Percentiles rank a stretch among this genome's conserved stretches.
These are phyloP conservation scores for Aspergillus caelatus DNA, from an alignment of 2,329 filamentous ascomycete species.

Conservation along the genomic window DNA sequence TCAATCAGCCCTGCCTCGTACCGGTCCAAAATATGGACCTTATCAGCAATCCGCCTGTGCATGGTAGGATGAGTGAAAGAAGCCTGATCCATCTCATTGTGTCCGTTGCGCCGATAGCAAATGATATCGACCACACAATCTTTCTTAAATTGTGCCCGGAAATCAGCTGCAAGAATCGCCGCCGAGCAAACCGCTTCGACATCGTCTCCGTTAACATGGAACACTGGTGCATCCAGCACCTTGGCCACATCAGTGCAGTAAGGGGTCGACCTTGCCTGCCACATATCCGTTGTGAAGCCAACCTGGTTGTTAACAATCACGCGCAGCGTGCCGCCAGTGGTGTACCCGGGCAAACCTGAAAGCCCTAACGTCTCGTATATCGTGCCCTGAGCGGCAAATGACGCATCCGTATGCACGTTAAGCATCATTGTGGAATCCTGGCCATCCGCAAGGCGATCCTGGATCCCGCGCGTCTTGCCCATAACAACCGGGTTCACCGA, in stretches of 20 bases:
- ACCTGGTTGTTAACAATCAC: slow-evolving; percentile 99
- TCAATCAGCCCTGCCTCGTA: slow-evolving; percentile 89
- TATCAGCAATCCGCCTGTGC: slow-evolving; percentile 96
- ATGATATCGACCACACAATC: slow-evolving; percentile 98
- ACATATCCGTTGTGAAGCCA: slow-evolving; percentile 97
- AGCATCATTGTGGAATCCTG: slow-evolving; percentile 90
- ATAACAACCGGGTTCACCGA: slow-evolving; percentile 97
- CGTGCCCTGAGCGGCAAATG: slow-evolving; percentile 93
- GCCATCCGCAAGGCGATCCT: slow-evolving; percentile 98
- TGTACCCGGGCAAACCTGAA: slow-evolving; percentile 92
- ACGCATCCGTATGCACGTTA: slow-evolving; percentile 37
- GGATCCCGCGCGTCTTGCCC: slow-evolving; percentile 94
- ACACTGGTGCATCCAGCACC: slow-evolving; percentile 95
- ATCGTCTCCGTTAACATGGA: slow-evolving; percentile 99
- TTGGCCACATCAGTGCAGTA: slow-evolving; percentile 74
- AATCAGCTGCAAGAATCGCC: slow-evolving; percentile 94
- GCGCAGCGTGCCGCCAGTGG: slow-evolving; percentile 95
- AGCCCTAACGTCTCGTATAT: slow-evolving; percentile 99
- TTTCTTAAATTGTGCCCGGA: slow-evolving; percentile 97
- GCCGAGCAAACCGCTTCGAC: slow-evolving; percentile 98
- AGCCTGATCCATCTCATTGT: slow-evolving; percentile 99
- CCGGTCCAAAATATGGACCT: slow-evolving; percentile 75
- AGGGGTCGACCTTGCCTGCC: slow-evolving; percentile 74
- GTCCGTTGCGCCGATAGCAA: slow-evolving; percentile 97
- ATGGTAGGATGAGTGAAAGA: slow-evolving; percentile 99